Base-by-base conservation (phyloP, 306 rosid species). In the Dryas alaskensis region DNA sequence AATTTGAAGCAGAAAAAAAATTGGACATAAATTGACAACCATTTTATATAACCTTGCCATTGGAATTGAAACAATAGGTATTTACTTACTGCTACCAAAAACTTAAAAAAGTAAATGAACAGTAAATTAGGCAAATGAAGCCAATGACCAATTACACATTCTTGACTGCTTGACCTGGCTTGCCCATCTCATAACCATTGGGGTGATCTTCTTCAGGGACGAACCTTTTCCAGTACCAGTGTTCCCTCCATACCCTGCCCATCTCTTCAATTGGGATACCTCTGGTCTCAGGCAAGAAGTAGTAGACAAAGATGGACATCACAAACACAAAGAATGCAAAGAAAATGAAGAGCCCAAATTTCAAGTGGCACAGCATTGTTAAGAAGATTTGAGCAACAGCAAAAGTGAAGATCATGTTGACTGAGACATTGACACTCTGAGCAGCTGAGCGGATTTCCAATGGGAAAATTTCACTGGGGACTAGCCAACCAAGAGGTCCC, bases 401-500 rank as follows among this genome's bases (percentile, higher is more conserved):
- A 62, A 94, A 94, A 0, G 98, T 94, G 87, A 89, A 91, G 27
- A 94, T 10, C 98, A 94, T 94, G 90, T 94, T 94, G 3, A 88
- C 92, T 0, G 96, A 89, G 2, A 94, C 98, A 11, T 85, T 94
- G n/a, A 92, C 62, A 69, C 97, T 91, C 7, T 94, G 98, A 5
- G 97, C 98, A 0, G 98, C 98, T 0, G 98, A 94, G 7, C 98
- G 87, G 61, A 94, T 90, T 73, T 94, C 98, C 48, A 94, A 57
- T 0, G 98, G 98, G 73, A 94, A 94, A 6, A 94, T 92, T 73
- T 94, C 98, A 86, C 97, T 89, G 0, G 98, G 98, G 48, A 94
- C 98, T 40, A 94, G 55, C 98, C 99, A 94, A 0, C 99, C 99
- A 0, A 94, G 87, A 0, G 99, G 99, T 17, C 99, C 99, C 99